Percentiles rank a stretch among this genome's conserved stretches.
phyloP scores from a whole-genome alignment of 2,329 filamentous ascomycete species.

The Colletotrichum tanaceti region DNA sequence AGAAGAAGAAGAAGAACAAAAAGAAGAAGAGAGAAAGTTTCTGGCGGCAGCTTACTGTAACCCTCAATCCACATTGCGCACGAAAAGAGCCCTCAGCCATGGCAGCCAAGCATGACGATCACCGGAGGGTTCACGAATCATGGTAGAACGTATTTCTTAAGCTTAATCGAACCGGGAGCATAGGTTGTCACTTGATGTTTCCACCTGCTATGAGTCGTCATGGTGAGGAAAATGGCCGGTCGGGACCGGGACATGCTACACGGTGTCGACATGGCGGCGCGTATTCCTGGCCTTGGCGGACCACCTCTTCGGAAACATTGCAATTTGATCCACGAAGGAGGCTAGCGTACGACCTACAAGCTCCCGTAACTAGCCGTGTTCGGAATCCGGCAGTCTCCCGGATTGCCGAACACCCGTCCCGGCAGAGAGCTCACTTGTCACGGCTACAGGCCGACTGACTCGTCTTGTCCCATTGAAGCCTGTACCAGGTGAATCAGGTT shows the following conservation, averaged over 20 bases:
- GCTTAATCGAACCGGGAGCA: not conserved
- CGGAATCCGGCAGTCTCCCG: not conserved
- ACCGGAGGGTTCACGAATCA: not conserved
- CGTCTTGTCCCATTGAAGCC: conserved; percentile 16
- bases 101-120: conserved; percentile 9
- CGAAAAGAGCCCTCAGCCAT: no score
- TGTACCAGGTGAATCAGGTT: conserved; percentile 48
- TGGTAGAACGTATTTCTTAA: not conserved
- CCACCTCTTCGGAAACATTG: not conserved
- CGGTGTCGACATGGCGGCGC: not conserved
- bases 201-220: not conserved
- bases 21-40: not conserved
- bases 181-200: not conserved
- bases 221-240: not conserved
- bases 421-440: not conserved
- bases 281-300: not conserved
- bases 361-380: not conserved
- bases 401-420: not conserved
- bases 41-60: not conserved
- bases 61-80: not conserved
- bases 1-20: no score
- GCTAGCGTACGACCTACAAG: not conserved
- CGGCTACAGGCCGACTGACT: not conserved
- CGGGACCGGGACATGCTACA: not conserved
- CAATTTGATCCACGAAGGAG: not conserved